Percentiles rank a stretch among this genome's conserved stretches.
Evolutionary conservation across 768 basidiomycete genomes (phyloP).

Genomic region (Tremella fuciformis): DNA sequence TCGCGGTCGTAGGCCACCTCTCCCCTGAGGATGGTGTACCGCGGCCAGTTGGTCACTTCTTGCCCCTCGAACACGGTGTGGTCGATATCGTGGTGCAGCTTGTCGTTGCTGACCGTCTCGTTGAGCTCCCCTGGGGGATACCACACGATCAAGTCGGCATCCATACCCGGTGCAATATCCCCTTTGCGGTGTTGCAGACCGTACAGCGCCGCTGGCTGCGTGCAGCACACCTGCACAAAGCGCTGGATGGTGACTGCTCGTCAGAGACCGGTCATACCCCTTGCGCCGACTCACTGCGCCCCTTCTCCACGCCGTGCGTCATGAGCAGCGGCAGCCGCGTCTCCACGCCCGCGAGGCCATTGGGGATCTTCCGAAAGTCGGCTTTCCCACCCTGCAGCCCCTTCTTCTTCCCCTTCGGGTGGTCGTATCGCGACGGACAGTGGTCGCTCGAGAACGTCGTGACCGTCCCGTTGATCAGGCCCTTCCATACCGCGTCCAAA

Average conservation of each 20-base stretch:
- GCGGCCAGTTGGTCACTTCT: constrained; percentile 10
- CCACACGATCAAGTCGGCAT: constrained; percentile 52
- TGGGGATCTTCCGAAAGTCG: constrained; percentile 50
- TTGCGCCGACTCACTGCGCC: constrained; percentile 18
- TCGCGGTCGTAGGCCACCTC: constrained; percentile 8
- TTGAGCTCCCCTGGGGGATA: constrained; percentile 8
- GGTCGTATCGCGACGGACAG: constrained; percentile 42
- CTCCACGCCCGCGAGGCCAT: constrained; percentile 51
- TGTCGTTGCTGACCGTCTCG: constrained; percentile 3
- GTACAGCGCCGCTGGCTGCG: constrained; percentile 49
- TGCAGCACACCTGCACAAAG: constrained; percentile 50
- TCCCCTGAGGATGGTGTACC: constrained; percentile 10
- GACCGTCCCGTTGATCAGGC: constrained; percentile 39
- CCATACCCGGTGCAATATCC: constrained; percentile 45
- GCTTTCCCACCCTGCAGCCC: constrained; percentile 22
- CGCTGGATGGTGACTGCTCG: constrained; percentile 35
- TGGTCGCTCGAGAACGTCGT: constrained; percentile 49
- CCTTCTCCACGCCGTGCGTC: constrained; percentile 47
- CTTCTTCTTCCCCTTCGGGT: constrained; percentile 40
- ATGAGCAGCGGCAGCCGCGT: constrained; percentile 50
- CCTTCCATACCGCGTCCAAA: constrained; percentile 11
- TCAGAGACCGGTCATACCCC: neutral
- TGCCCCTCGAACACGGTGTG: constrained; percentile 11
- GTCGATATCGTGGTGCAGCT: constrained; percentile 13
- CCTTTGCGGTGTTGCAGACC: constrained; percentile 41